Percentiles rank a stretch among this genome's conserved stretches.
Evolutionary conservation across 2,329 filamentous ascomycete genomes (phyloP).

Genomic region (Thielaviopsis punctulata): DNA sequence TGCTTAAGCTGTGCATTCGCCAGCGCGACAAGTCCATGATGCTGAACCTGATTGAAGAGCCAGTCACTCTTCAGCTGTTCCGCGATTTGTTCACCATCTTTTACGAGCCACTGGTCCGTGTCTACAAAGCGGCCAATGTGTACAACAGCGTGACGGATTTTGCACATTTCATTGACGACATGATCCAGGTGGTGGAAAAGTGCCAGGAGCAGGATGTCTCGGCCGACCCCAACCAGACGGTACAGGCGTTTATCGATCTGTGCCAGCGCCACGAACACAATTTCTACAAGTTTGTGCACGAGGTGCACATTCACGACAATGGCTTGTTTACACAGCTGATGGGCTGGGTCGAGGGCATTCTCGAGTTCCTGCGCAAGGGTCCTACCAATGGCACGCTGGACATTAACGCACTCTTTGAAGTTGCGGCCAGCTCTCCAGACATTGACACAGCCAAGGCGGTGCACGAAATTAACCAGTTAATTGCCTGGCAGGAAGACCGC

Average conservation of each 20-base stretch:
- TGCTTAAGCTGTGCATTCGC: constrained; percentile 78
- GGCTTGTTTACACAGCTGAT: constrained; percentile 91
- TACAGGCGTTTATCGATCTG: constrained; percentile 93
- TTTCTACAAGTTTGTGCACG: constrained; percentile 98
- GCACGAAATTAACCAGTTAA: constrained; percentile 66
- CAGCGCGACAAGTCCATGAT: constrained; percentile 96
- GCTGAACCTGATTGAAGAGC: constrained; percentile 86
- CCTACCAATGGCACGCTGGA: constrained; percentile 75
- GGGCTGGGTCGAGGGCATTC: constrained; percentile 90
- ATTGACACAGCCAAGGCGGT: constrained; percentile 59
- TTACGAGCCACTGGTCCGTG: constrained; percentile 89
- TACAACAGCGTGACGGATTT: constrained; percentile 97
- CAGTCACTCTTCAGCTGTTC: constrained; percentile 91
- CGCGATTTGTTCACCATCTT: constrained; percentile 96
- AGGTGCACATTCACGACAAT: constrained; percentile 93
- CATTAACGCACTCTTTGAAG: constrained; percentile 84
- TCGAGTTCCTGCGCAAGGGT: constrained; percentile 80
- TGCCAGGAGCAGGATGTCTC: constrained; percentile 63
- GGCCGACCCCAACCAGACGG: constrained; percentile 92
- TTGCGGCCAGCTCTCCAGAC: constrained; percentile 47
- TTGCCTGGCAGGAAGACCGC: constrained; percentile 83
- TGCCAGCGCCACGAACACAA: constrained; percentile 90
- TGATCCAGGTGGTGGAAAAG: constrained; percentile 58
- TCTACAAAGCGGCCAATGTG: constrained; percentile 97
- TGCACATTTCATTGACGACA: constrained; percentile 79